Conservation (phyloP, 2,329 filamentous ascomycete genomes). For the Aspergillus sp. region DNA sequence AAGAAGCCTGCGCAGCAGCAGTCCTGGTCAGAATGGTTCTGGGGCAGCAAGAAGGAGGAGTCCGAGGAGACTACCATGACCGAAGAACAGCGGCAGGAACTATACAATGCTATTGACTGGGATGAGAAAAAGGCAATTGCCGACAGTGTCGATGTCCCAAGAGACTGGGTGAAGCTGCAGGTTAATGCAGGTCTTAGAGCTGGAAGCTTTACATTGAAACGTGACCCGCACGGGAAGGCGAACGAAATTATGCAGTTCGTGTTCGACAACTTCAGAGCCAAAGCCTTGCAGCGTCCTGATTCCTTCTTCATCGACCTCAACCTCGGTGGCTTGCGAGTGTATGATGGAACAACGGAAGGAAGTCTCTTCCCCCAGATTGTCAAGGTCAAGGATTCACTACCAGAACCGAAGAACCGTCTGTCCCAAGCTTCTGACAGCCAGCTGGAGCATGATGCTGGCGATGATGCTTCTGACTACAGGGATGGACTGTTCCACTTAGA, state of each 20-base stretch:
- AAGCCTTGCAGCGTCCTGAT: slow-evolving; percentile 84
- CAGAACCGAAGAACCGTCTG: slow-evolving; percentile 50
- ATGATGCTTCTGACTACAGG: slow-evolving; percentile 50
- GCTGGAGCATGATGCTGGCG: slow-evolving; percentile 42
- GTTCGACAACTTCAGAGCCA: slow-evolving; percentile 92
- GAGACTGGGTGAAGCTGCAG: slow-evolving; percentile 90
- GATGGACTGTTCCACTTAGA: slow-evolving; percentile 91
- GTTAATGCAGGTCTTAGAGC: slow-evolving; percentile 91
- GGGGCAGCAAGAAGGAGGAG: slow-evolving; percentile 75
- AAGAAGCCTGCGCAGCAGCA: slow-evolving; percentile 72
- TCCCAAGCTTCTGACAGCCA: slow-evolving; percentile 34
- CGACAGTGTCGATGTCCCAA: slow-evolving; percentile 83
- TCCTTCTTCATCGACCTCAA: slow-evolving; percentile 87
- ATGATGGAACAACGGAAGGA: slow-evolving; percentile 90
- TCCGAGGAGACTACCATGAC: slow-evolving; percentile 84
- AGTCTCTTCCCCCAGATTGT: slow-evolving; percentile 95
- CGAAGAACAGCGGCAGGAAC: slow-evolving; percentile 91
- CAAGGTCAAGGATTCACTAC: slow-evolving; percentile 83
- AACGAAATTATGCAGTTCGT: slow-evolving; percentile 85
- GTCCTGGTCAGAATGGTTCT: slow-evolving; percentile 89
- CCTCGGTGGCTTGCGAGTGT: slow-evolving; percentile 88
- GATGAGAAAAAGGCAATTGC: slow-evolving; percentile 90
- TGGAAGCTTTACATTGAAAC: slow-evolving; percentile 91
- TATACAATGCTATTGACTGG: slow-evolving; percentile 98
- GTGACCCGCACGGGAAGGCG: slow-evolving; percentile 74